Evolutionary conservation across 2,329 filamentous ascomycete genomes (phyloP), one percentile per base, ranked within the genome.

Genomic region (Stenocarpella maydis): DNA sequence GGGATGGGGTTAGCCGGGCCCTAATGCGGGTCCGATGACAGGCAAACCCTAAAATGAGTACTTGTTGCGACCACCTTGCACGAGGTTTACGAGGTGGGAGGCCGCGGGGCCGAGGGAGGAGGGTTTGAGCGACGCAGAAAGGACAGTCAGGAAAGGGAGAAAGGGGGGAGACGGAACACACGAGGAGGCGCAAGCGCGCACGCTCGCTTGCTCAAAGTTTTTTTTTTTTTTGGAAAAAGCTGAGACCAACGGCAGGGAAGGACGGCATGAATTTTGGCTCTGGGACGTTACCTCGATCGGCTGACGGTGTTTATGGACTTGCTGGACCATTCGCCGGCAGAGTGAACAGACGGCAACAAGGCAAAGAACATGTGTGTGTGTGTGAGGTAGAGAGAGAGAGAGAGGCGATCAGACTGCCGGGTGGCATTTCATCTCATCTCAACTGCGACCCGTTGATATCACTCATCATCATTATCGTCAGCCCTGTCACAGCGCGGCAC

Each of bases 1-100:
- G n/a, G n/a, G n/a, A 47, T 26, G 49, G 49, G 63, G 39, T 21
- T 24, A 50, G 47, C 26, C 45, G 26, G 37, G 49, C 49, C 37
- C 26, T 34, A 37, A 55, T 55, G 64, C 63, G 39, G 63, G n/a
- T n/a, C 50, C 39, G 50, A 37, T 58, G 64, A 55, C 64, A 53
- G 52, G 50, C 28, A 67, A n/a, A n/a, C 64, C 64, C 64, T 67
- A 49, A 66, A 66, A 41, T 66, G 63, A 66, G n/a, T 66, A 50
- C 63, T 66, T 54, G 41, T 67, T 37, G 58, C 58, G 58, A 63
- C 39, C 43, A 37, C 19, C 4, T 6, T 34, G 10, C 34, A 21
- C 41, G 58, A 61, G 41, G 39, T 31, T 19, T 37, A 37, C 34
- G 34, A 37, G 34, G 34, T n/a, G 26, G 39, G 26, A 58, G 54